Evolutionary conservation across 2,329 filamentous ascomycete species (phyloP).

Genomic region (Fusarium chuoi): DNA sequence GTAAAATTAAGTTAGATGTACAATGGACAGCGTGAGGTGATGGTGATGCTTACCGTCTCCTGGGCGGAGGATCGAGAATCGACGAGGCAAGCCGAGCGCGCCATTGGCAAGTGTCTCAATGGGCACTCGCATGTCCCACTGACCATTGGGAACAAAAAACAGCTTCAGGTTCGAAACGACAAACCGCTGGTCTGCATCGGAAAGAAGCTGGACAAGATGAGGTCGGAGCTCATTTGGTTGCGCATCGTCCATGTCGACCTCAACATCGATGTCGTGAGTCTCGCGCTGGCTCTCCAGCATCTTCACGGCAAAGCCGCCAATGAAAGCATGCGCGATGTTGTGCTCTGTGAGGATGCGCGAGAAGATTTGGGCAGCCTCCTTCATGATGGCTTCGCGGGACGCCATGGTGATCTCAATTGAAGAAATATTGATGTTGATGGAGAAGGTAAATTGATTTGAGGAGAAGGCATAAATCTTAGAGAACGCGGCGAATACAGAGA

Average conservation of each 20-base stretch:
- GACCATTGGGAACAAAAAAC: neutral
- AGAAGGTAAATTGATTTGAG: no score
- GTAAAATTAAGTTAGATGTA: neutral
- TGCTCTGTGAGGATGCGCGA: neutral
- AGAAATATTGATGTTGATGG: no score
- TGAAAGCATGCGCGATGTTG: neutral
- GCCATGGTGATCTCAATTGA: no score
- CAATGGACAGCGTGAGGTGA: no score
- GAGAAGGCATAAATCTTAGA: no score
- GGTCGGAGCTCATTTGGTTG: neutral
- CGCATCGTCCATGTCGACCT: neutral
- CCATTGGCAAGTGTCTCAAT: neutral
- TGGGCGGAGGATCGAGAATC: fast-evolving
- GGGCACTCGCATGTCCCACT: neutral
- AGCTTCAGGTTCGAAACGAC: neutral
- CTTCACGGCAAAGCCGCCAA: neutral
- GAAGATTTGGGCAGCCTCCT: neutral
- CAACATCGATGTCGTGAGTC: neutral
- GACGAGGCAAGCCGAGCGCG: fast-evolving
- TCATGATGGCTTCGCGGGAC: neutral
- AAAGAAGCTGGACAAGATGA: neutral
- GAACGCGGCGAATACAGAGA: no score
- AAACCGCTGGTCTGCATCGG: neutral
- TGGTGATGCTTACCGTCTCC: neutral
- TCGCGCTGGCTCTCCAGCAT: neutral